phyloP scores from a whole-genome alignment of 257 asterid species.

The Nicotiana attenuata region DNA sequence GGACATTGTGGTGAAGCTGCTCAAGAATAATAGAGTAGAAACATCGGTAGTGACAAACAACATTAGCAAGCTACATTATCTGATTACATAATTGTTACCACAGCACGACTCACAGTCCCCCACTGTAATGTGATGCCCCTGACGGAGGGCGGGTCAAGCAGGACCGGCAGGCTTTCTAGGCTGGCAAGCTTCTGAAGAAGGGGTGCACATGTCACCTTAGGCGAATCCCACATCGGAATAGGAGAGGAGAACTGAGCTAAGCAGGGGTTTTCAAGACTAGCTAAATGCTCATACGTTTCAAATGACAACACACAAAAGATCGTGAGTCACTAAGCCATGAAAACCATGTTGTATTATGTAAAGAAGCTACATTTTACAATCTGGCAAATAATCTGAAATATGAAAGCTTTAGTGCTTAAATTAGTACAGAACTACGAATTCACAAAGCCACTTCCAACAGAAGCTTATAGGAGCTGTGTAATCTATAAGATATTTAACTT shows the following conservation, averaged over 20 bases:
- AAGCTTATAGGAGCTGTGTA: slow-evolving; percentile 6
- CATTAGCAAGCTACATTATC: background rate
- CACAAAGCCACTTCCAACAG: slow-evolving; percentile 10
- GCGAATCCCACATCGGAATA: no score
- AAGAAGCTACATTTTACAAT: slow-evolving; percentile 21
- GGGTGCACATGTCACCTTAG: no score
- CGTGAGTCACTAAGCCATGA: background rate
- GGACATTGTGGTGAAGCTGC: background rate
- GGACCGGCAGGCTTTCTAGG: no score
- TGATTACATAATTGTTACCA: background rate
- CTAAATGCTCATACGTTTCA: slow-evolving; percentile 3
- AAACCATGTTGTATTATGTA: slow-evolving; percentile 10
- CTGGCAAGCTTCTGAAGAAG: no score
- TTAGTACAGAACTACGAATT: slow-evolving; percentile 14
- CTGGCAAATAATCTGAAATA: slow-evolving; percentile 14
- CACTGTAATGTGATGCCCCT: no score
- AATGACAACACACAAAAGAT: background rate
- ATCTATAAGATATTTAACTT: background rate
- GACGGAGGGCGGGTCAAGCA: no score
- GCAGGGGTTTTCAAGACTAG: background rate
- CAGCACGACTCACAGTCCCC: background rate
- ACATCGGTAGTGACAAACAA: background rate
- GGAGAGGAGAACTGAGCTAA: background rate
- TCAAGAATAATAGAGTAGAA: background rate
- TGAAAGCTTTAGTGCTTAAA: slow-evolving; percentile 10